phyloP scores from a whole-genome alignment of 257 asterid species.

The Fraxinus pennsylvanica region DNA sequence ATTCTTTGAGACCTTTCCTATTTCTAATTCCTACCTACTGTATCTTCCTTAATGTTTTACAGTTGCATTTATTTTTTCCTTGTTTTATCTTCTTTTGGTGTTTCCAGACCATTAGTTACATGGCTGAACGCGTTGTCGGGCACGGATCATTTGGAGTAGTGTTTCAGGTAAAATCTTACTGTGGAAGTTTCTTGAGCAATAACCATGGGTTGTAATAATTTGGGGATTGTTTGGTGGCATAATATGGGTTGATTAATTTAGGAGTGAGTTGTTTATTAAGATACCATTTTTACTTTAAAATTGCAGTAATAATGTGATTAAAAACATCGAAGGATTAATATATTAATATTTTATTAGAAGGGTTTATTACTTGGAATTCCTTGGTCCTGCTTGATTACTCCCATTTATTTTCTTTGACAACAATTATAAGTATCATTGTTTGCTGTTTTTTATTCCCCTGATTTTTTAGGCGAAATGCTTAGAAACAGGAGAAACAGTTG shows the following conservation, averaged over 20 bases:
- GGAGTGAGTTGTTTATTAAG: no score
- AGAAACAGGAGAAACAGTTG: constrained; percentile 66
- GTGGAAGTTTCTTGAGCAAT: no score
- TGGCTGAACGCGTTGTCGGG: constrained; percentile 86
- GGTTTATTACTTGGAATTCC: constrained; percentile 7
- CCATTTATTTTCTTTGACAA: background rate
- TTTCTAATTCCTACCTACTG: background rate
- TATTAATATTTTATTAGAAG: no score
- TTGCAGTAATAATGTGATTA: no score
- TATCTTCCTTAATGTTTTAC: background rate
- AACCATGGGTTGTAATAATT: no score
- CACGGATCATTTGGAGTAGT: constrained; percentile 86
- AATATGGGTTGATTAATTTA: no score
- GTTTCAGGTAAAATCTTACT: constrained; percentile 47
- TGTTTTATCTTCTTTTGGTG: constrained; percentile 10
- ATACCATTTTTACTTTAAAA: no score
- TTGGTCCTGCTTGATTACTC: background rate
- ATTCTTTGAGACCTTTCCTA: background rate
- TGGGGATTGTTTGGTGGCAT: no score
- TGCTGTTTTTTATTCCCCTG: constrained; percentile 17
- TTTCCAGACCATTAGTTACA: constrained; percentile 71
- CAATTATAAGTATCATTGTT: background rate
- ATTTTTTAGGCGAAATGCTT: constrained; percentile 58
- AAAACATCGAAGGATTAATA: no score
- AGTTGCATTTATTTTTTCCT: constrained; percentile 2